Conservation (phyloP, 2,329 filamentous ascomycete species). For the Dryadomyces quercus-mongolicae region DNA sequence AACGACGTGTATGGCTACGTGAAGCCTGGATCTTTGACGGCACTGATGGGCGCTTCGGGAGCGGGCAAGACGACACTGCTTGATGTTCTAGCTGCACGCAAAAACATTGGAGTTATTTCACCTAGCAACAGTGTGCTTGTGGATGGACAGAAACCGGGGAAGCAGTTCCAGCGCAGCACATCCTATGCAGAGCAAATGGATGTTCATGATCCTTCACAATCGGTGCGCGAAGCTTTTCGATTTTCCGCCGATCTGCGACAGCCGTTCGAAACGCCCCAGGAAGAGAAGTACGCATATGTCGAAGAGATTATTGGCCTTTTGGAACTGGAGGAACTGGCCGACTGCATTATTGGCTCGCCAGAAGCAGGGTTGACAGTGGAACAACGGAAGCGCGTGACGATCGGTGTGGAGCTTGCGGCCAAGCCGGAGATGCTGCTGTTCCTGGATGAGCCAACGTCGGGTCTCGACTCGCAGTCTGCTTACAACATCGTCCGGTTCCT, state of each 20-base stretch:
- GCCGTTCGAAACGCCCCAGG: constrained; percentile 36
- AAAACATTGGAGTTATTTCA: constrained; percentile 47
- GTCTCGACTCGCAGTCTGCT: constrained; percentile 59
- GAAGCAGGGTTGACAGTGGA: constrained; percentile 61
- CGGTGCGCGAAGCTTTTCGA: constrained; percentile 49
- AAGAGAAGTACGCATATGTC: constrained; percentile 47
- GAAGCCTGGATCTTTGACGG: constrained; percentile 61
- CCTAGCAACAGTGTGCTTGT: constrained; percentile 39
- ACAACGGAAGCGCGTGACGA: constrained; percentile 67
- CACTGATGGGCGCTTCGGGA: constrained; percentile 73
- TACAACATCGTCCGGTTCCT: constrained; percentile 70
- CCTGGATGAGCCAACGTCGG: constrained; percentile 67
- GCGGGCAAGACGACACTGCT: constrained; percentile 80
- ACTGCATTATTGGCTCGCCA: constrained; percentile 44
- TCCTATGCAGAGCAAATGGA: constrained; percentile 53
- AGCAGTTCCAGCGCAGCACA: constrained; percentile 46
- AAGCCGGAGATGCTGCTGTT: constrained; percentile 68
- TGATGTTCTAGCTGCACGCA: constrained; percentile 56
- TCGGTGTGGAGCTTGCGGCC: constrained; percentile 79
- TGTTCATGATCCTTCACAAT: constrained; percentile 48
- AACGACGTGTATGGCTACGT: constrained; percentile 55
- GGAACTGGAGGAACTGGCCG: constrained; percentile 46
- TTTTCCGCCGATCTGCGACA: constrained; percentile 53
- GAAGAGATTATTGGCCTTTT: constrained; percentile 45
- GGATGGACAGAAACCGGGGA: constrained; percentile 42